Evolutionary conservation across 805 yeast species (phyloP), one percentile per base, ranked within the genome.

Genomic region (Naumovozyma baii): DNA sequence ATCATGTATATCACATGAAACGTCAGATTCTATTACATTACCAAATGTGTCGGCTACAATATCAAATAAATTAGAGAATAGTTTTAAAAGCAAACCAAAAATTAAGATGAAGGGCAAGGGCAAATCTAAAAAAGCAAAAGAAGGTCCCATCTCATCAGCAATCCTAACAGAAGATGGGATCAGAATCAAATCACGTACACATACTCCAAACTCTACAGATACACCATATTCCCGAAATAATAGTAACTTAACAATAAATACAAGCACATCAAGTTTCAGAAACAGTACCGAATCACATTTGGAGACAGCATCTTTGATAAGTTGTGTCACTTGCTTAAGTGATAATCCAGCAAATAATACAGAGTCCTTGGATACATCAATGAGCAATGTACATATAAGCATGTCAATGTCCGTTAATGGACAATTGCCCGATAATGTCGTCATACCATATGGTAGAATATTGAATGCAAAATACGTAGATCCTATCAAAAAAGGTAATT

Each of bases 301-400:
- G 17, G 66, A 61, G 29, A 55, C 64, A 5, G 51, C 61, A 1
- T 61, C 66, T 4, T 40, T 56, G 10, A 51, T 60, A 30, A 60
- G 64, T 32, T 60, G 64, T 39, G 62, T 60, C n/a, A 60, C 64
- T 3, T 61, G 64, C 33, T 36, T 61, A 33, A 56, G 61, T 44
- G 57, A 54, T 35, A 40, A 13, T n/a, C 25, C 18, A 15, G 26
- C 17, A 15, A 30, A 30, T 20, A 14, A 18, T 9, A 18, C 26
- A 5, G 10, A 16, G 5, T 9, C 14, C 3, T 15, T 10, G 9
- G 18, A n/a, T 15, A 19, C 30, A 5, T 25, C 37, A 18, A 40
- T 3, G 18, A 28, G 12, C 7, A 22, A 19, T 18, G 36, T 28
- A 20, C 28, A 36, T 35, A 30, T 34, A 7, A 9, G 29, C 18